Conservation (phyloP, 1,284 basidiomycete species). For the Sphaerobolus stellatus region DNA sequence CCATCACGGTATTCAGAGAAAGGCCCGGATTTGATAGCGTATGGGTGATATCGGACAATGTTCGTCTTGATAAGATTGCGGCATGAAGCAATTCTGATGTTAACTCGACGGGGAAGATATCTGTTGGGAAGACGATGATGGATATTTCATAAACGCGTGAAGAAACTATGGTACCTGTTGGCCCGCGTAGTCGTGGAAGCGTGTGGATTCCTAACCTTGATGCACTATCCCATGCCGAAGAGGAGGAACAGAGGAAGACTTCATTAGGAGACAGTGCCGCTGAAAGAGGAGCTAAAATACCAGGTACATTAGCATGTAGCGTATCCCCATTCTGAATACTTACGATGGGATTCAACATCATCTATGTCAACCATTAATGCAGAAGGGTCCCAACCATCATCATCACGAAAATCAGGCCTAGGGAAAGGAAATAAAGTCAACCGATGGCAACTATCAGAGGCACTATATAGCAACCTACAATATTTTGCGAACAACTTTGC, state of each 20-base stretch:
- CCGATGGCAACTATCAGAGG: neutral
- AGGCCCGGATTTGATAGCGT: slow-evolving; percentile 17
- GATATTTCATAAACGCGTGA: neutral
- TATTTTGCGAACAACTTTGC: slow-evolving; percentile 50
- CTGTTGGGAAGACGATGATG: slow-evolving; percentile 1
- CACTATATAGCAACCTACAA: slow-evolving; percentile 42
- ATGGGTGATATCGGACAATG: slow-evolving; percentile 24
- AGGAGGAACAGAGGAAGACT: slow-evolving; percentile 50
- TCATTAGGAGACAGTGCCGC: slow-evolving; percentile 55
- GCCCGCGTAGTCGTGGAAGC: slow-evolving; percentile 39
- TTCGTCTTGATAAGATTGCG: slow-evolving; percentile 17
- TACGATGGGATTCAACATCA: slow-evolving; percentile 49
- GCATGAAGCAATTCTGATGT: slow-evolving; percentile 16
- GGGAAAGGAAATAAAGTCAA: neutral
- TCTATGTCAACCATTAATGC: slow-evolving; percentile 44
- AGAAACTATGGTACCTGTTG: slow-evolving; percentile 7
- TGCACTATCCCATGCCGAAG: slow-evolving; percentile 32
- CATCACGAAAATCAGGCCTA: slow-evolving; percentile 55
- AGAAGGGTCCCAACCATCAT: slow-evolving; percentile 50
- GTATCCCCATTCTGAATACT: too few species aligned
- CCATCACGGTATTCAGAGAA: slow-evolving; percentile 8
- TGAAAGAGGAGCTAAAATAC: slow-evolving; percentile 15
- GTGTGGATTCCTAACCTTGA: slow-evolving; percentile 45
- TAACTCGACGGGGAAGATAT: slow-evolving; percentile 20
- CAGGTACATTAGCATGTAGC: too few species aligned